Base-by-base conservation (phyloP, 495 filamentous ascomycete genomes). In the Aspergillus coremiiformis region DNA sequence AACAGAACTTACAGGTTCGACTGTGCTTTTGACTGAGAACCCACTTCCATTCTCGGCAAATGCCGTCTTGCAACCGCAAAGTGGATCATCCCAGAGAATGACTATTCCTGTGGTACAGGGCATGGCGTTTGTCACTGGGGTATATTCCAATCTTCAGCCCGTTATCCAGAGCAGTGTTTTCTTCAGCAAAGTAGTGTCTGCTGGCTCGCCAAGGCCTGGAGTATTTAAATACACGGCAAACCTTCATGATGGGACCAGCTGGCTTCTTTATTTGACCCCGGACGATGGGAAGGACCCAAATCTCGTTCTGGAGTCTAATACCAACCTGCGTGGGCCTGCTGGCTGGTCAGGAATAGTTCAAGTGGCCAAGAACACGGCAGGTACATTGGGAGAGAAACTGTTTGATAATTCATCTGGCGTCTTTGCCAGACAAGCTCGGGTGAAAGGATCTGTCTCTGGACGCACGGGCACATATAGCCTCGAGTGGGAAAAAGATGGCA, bases 71-170 rank as follows among this genome's bases (percentile, higher is more conserved):
- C 72, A 75, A 27, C 70, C 77, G 3, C 68, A 76, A 29, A 54
- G 62, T 12, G 77, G 77, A 12, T 79, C 80, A 1, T 56, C 66
- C 0, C 71, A 83, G 2, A 69, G 67, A 21, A 74, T 97, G 29
- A 83, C 82, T 0, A 87, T 96, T 58, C 91, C 91, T 0, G 63
- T 96, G 6, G 83, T 95, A 1, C 92, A 96, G 64, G 93, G 93
- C 3, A 91, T 92, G 84, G 90, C 81, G 0, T 92, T 89, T 55
- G 78, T 94, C 10, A 95, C 90, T 4, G 92, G 75, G 3, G 50
- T 86, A n/a, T 97, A 92, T 66, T 77, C 74, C 39, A 77, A 78
- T 27, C 71, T 82, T 4, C 79, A 82, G 22, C 91, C 92, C 2
- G 39, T 84, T 10, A 72, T 97, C 20, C 80, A 88, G 56, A 87